Conservation (phyloP, 2,329 filamentous ascomycete species). For the Verruconis gallopava region DNA sequence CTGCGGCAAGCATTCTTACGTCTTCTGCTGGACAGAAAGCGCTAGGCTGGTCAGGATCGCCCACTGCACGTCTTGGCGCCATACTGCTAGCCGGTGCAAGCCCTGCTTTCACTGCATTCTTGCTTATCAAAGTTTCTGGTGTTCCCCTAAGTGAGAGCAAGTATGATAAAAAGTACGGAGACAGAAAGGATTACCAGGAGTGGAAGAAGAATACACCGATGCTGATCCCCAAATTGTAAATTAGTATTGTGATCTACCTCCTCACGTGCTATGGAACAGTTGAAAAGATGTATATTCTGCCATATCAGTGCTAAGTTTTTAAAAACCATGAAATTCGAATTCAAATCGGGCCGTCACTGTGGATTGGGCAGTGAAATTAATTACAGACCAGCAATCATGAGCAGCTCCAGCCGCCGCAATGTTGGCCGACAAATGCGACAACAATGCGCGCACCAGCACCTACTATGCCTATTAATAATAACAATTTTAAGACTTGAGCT, state of each 20-base stretch:
- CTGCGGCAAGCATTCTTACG: constrained; percentile 43
- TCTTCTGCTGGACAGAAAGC: constrained; percentile 41
- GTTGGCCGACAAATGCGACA: too few species aligned
- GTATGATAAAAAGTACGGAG: constrained; percentile 52
- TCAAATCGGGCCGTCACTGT: too few species aligned
- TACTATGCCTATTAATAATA: too few species aligned
- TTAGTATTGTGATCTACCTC: neutral
- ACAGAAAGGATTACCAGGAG: constrained; percentile 51
- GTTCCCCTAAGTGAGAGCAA: constrained; percentile 55
- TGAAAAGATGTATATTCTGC: too few species aligned
- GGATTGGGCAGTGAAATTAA: too few species aligned
- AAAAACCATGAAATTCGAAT: too few species aligned
- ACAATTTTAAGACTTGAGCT: too few species aligned
- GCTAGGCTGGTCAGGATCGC: constrained; percentile 40
- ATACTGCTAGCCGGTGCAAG: constrained; percentile 42
- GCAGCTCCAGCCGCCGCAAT: too few species aligned
- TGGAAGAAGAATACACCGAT: constrained; percentile 56
- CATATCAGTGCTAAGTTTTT: too few species aligned
- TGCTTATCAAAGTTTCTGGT: constrained; percentile 49
- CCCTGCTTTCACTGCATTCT: constrained; percentile 50
- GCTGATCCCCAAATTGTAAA: constrained; percentile 48
- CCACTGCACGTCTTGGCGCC: constrained; percentile 31
- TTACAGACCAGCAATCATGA: too few species aligned
- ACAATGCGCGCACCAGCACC: too few species aligned
- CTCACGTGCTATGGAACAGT: neutral